These are phyloP conservation scores for Rhododendron griersonianum DNA, from an alignment of 148 eudicot genomes.

Conservation along the genomic window DNA sequence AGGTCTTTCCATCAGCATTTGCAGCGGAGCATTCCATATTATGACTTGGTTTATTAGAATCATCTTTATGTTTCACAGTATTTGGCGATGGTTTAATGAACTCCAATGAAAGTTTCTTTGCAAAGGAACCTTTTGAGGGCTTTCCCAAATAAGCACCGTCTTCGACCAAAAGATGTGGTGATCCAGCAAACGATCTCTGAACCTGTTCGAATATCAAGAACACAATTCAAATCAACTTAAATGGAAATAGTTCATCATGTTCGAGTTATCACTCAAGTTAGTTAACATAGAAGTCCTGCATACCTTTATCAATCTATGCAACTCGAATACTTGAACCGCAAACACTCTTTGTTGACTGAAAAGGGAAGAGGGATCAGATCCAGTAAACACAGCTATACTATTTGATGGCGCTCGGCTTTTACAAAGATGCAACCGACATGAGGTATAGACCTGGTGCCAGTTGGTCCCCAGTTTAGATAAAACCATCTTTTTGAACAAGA, in stretches of 20 bases:
- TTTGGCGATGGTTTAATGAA: conserved; percentile 32
- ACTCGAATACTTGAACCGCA: conserved; percentile 92
- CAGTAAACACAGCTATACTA: conserved; percentile 6
- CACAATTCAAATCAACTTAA: background rate
- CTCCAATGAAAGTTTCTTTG: conserved; percentile 44
- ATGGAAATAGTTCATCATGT: background rate
- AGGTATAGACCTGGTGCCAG: conserved; percentile 3
- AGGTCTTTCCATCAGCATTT: conserved; percentile 43
- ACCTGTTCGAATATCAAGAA: conserved; percentile 49
- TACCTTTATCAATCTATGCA: conserved; percentile 94
- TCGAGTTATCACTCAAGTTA: background rate
- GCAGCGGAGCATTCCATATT: conserved; percentile 55
- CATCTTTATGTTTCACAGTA: conserved; percentile 31
- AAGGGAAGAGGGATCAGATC: conserved; percentile 27
- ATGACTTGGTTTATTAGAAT: conserved; percentile 33
- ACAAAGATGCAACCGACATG: conserved; percentile 10
- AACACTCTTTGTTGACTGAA: conserved; percentile 88
- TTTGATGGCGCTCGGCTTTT: background rate
- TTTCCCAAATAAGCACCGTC: conserved; percentile 42
- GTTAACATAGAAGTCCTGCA: background rate
- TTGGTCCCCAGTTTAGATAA: background rate
- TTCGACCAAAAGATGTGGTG: conserved; percentile 62
- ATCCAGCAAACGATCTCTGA: conserved; percentile 74
- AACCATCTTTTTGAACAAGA: background rate
- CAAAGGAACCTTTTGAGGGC: conserved; percentile 35